Evolutionary conservation across 2,329 filamentous ascomycete genomes (phyloP).

Genomic region (Ceratocystis albifundus): DNA sequence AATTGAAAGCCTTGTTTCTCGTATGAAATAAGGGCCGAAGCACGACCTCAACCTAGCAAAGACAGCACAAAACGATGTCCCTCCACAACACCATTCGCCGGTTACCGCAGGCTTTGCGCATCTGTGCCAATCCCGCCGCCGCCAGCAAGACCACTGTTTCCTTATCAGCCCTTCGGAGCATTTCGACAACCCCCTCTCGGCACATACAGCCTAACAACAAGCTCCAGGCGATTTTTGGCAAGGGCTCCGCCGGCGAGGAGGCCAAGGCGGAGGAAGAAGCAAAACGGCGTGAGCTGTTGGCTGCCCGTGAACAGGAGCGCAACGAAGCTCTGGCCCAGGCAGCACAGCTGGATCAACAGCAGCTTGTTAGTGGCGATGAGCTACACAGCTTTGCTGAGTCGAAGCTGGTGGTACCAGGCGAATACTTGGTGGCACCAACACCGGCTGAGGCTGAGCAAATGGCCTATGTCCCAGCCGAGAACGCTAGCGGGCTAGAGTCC

Average conservation of each 20-base stretch:
- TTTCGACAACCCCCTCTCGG: neutral
- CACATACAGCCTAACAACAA: conserved; percentile 6
- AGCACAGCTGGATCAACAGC: conserved; percentile 26
- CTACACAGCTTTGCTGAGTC: conserved; percentile 23
- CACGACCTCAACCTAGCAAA: neutral
- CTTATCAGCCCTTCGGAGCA: neutral
- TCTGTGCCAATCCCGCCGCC: conserved; percentile 29
- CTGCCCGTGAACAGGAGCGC: conserved; percentile 33
- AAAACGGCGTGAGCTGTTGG: conserved; percentile 28
- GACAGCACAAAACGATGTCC: conserved; percentile 5
- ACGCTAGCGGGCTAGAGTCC: conserved; percentile 36
- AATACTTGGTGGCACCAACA: conserved; percentile 23
- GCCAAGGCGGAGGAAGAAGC: conserved; percentile 17
- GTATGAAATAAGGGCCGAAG: neutral
- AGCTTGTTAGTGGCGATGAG: neutral
- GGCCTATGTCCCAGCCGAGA: conserved; percentile 39
- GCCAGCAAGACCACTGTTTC: conserved; percentile 14
- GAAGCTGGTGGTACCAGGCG: conserved; percentile 23
- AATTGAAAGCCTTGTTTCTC: too few relatives aligned
- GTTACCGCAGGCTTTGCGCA: conserved; percentile 33
- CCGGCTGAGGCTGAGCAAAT: conserved; percentile 27
- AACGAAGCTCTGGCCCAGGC: conserved; percentile 24
- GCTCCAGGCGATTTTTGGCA: conserved; percentile 25
- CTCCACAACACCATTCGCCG: conserved; percentile 31
- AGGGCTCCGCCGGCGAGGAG: conserved; percentile 21